Evolutionary conservation across 1,284 basidiomycete species (phyloP).

Genomic region (Marasmius tenuissimus): DNA sequence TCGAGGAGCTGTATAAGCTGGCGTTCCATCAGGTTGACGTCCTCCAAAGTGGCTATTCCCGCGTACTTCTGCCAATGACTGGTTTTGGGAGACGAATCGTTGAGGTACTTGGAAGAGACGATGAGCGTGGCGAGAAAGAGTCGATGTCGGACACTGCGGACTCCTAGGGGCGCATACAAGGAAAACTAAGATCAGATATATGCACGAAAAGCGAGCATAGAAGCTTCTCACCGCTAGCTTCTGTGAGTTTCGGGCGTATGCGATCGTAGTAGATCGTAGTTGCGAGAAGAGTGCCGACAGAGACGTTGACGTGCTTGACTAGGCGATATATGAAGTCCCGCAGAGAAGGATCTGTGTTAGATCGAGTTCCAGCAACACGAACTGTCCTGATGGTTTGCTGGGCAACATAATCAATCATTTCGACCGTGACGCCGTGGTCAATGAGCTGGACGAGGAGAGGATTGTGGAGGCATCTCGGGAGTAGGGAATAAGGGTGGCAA

Average conservation of each 20-base stretch:
- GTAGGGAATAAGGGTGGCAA: constrained; percentile 69
- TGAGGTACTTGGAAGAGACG: constrained; percentile 96
- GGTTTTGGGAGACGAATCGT: constrained; percentile 96
- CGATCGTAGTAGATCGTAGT: constrained; percentile 95
- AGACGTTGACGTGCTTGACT: constrained; percentile 86
- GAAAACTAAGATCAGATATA: constrained; percentile 7
- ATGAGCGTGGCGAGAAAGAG: constrained; percentile 96
- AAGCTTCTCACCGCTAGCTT: constrained; percentile 75
- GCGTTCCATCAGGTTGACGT: constrained; percentile 96
- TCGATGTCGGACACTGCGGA: constrained; percentile 91
- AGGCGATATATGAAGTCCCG: constrained; percentile 89
- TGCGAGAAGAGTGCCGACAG: constrained; percentile 88
- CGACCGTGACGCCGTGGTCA: constrained; percentile 71
- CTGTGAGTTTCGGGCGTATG: constrained; percentile 73
- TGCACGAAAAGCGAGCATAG: constrained; percentile 6
- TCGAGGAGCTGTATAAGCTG: constrained; percentile 88
- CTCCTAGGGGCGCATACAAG: constrained; percentile 46
- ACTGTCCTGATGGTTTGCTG: constrained; percentile 67
- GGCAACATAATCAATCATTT: constrained; percentile 82
- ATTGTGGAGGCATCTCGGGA: constrained; percentile 70
- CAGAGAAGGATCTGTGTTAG: constrained; percentile 49
- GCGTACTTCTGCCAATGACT: constrained; percentile 89
- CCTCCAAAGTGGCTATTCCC: constrained; percentile 69
- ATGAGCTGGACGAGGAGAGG: constrained; percentile 79
- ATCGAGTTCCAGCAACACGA: constrained; percentile 48